phyloP scores from a whole-genome alignment of 345 rosid genomes.

The Salix brachista region DNA sequence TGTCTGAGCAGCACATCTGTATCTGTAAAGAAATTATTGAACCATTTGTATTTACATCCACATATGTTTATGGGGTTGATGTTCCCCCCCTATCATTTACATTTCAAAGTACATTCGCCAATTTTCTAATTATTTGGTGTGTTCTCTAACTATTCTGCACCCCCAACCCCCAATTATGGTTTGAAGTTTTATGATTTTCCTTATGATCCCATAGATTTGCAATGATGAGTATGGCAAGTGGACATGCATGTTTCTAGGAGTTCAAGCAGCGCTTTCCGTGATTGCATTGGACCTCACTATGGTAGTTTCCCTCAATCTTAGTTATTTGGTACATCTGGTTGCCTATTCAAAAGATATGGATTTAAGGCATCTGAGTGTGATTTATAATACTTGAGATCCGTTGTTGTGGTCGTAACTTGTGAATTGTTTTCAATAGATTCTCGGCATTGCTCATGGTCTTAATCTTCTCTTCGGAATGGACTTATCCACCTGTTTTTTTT shows the following conservation, averaged over 20 bases:
- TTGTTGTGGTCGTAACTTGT: constrained; percentile 7
- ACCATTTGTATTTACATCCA: background rate
- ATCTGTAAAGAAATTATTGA: background rate
- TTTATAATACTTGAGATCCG: background rate
- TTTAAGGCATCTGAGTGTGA: background rate
- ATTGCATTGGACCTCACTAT: constrained; percentile 70
- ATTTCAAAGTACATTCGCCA: background rate
- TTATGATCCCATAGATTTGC: constrained; percentile 59
- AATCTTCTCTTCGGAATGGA: constrained; percentile 84
- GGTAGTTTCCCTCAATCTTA: constrained; percentile 42
- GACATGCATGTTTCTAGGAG: constrained; percentile 72
- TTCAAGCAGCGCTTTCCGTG: constrained; percentile 77
- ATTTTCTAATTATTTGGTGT: background rate
- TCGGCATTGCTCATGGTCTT: constrained; percentile 90
- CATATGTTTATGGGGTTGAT: background rate
- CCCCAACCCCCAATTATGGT: background rate
- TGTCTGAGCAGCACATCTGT: background rate
- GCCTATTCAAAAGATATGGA: constrained; percentile 5
- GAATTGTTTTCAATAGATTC: constrained; percentile 50
- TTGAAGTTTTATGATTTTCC: constrained; percentile 7
- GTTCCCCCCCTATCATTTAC: background rate
- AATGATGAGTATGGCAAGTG: constrained; percentile 76
- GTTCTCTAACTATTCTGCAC: background rate
- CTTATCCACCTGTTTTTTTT: constrained; percentile 73
- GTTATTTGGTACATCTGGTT: background rate